Conservation (phyloP, 176 grass and related monocot genomes). For the Oryza glumipatula region DNA sequence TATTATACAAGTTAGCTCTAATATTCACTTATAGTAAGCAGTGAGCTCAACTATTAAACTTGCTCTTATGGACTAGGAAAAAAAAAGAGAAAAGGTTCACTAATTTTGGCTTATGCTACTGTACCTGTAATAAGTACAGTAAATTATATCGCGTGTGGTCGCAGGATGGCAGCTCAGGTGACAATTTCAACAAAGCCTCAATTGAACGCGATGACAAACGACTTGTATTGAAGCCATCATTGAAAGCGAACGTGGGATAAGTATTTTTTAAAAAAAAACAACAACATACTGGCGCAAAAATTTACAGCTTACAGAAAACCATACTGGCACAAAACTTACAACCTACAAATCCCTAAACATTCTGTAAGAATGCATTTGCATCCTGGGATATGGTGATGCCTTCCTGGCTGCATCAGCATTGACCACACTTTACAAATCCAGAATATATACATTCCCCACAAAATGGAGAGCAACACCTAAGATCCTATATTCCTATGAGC, state of each 20-base stretch:
- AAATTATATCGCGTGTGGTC: slow-evolving; percentile 29
- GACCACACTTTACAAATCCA: neutral
- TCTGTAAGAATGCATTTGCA: slow-evolving; percentile 2
- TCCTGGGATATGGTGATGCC: neutral
- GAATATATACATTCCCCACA: neutral
- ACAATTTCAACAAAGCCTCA: slow-evolving; percentile 77
- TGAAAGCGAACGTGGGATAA: neutral
- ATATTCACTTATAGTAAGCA: no score
- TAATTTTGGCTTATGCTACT: neutral
- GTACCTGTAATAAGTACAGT: slow-evolving; percentile 15
- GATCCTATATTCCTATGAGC: neutral
- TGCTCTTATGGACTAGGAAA: no score
- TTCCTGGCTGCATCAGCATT: neutral
- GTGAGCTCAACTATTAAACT: no score
- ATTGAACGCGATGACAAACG: slow-evolving; percentile 85
- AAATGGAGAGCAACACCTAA: neutral
- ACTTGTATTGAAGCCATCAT: slow-evolving; percentile 30
- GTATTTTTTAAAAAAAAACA: neutral
- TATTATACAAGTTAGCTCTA: no score
- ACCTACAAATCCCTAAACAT: neutral
- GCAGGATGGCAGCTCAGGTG: slow-evolving; percentile 74
- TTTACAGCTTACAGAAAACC: neutral
- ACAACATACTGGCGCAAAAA: neutral
- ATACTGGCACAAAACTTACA: neutral
- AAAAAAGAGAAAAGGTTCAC: neutral